phyloP scores from a whole-genome alignment of 2,329 filamentous ascomycete genomes.

The Helicocarpus griseus region DNA sequence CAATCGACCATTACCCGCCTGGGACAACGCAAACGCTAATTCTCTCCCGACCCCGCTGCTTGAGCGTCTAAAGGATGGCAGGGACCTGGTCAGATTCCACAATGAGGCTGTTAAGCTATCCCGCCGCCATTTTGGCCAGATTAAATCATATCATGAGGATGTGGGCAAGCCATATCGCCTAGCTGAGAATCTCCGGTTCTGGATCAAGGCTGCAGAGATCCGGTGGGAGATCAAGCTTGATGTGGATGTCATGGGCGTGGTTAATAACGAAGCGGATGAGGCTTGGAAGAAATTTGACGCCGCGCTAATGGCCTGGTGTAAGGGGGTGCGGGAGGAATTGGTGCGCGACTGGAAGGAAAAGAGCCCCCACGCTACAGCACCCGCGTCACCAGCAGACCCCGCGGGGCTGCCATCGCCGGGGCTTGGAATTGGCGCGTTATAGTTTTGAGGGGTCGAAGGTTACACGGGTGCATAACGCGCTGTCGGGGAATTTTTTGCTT shows the following conservation, averaged over 20 bases:
- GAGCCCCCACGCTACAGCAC: neutral
- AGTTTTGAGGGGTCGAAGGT: neutral
- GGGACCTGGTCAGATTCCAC: slow-evolving; percentile 76
- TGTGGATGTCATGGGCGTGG: slow-evolving; percentile 77
- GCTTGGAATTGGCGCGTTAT: slow-evolving; percentile 1
- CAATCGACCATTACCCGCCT: slow-evolving; percentile 54
- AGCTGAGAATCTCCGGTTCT: slow-evolving; percentile 89
- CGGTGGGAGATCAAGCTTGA: slow-evolving; percentile 81
- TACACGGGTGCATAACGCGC: neutral
- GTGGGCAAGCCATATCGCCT: slow-evolving; percentile 88
- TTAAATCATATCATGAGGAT: slow-evolving; percentile 83
- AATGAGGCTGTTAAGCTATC: slow-evolving; percentile 82
- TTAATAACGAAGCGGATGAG: slow-evolving; percentile 57
- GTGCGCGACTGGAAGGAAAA: slow-evolving; percentile 55
- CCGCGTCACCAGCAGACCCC: neutral
- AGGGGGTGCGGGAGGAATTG: slow-evolving; percentile 72
- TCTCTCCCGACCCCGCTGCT: slow-evolving; percentile 57
- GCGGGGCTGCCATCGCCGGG: neutral
- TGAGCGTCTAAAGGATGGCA: slow-evolving; percentile 62
- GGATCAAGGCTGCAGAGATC: slow-evolving; percentile 91
- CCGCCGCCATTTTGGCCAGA: slow-evolving; percentile 75
- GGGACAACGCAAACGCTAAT: slow-evolving; percentile 43
- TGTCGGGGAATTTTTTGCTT: neutral
- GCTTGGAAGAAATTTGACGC: slow-evolving; percentile 75
- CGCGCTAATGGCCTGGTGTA: slow-evolving; percentile 75